Percentiles rank a stretch among this genome's conserved stretches.
phyloP scores from a whole-genome alignment of 352 stramenopile genomes.

The Globisporangium yorkense region DNA sequence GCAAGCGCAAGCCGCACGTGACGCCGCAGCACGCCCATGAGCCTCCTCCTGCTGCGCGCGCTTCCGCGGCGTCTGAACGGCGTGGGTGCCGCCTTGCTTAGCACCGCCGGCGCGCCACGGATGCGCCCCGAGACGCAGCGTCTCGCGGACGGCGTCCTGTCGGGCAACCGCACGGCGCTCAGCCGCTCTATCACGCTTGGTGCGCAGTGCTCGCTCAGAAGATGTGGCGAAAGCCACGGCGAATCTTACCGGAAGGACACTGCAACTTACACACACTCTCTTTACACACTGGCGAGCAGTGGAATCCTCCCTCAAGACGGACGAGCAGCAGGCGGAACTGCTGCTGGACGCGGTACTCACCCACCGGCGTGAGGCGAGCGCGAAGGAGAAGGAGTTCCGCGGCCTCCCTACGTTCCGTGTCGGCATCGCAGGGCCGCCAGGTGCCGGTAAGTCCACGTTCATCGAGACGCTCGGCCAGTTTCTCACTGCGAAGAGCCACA shows the following conservation, averaged over 20 bases:
- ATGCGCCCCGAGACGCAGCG: slow-evolving; percentile 39
- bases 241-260: too few species aligned
- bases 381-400: slow-evolving; percentile 16
- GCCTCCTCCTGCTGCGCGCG: slow-evolving; percentile 8
- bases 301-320: slow-evolving; percentile 66
- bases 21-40: slow-evolving; percentile 9
- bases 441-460: slow-evolving; percentile 97
- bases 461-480: slow-evolving; percentile 94
- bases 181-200: slow-evolving; percentile 72
- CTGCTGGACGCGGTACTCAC: slow-evolving; percentile 82
- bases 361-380: slow-evolving; percentile 36
- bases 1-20: neutral
- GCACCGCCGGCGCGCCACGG: slow-evolving; percentile 1
- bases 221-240: too few species aligned
- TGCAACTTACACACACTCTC: neutral
- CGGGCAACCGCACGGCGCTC: slow-evolving; percentile 52
- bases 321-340: slow-evolving; percentile 80
- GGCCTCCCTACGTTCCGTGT: slow-evolving; percentile 72
- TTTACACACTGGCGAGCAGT: slow-evolving; percentile 23
- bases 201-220: slow-evolving; percentile 11
- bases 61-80: slow-evolving; percentile 1
- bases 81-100: neutral
- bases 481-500: slow-evolving; percentile 75
- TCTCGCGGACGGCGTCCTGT: slow-evolving; percentile 49
- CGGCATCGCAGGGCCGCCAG: slow-evolving; percentile 88